A percentile compares a stretch with the other conserved stretches of the same genome.
These are phyloP conservation scores for Monilinia fructicola DNA, from an alignment of 2,329 filamentous ascomycete species.

Conservation along the genomic window DNA sequence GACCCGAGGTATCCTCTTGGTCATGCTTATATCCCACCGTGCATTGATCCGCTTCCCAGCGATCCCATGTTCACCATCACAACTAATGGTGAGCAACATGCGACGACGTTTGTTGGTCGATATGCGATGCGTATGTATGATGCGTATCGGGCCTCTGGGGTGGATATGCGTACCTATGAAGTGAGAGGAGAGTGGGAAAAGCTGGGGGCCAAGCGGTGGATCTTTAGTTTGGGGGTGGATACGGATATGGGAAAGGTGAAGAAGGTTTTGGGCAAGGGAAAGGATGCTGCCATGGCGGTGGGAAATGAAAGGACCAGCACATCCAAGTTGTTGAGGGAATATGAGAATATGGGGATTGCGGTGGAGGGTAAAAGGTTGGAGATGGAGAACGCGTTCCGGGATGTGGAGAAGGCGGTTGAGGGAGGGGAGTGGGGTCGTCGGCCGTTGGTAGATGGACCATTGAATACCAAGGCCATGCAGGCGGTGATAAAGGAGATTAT, in stretches of 20 bases:
- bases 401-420: neutral
- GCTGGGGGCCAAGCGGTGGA: neutral
- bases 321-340: neutral
- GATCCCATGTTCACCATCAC: slow-evolving; percentile 9
- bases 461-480: neutral
- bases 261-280: neutral
- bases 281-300: neutral
- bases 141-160: slow-evolving; percentile 9
- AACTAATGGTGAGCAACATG: neutral
- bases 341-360: neutral
- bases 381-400: neutral
- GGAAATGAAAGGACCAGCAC: neutral
- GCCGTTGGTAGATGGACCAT: neutral
- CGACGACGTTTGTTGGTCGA: slow-evolving; percentile 2
- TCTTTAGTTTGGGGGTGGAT: slow-evolving; percentile 5
- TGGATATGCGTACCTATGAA: neutral
- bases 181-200: slow-evolving; percentile 12
- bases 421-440: neutral
- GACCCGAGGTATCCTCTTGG: slow-evolving; percentile 15
- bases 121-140: slow-evolving; percentile 7
- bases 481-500: neutral
- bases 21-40: slow-evolving; percentile 5
- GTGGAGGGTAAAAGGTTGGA: neutral
- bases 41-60: neutral
- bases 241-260: neutral